Conservation (phyloP, 139 green algal species). For the Nannochloris sp. region DNA sequence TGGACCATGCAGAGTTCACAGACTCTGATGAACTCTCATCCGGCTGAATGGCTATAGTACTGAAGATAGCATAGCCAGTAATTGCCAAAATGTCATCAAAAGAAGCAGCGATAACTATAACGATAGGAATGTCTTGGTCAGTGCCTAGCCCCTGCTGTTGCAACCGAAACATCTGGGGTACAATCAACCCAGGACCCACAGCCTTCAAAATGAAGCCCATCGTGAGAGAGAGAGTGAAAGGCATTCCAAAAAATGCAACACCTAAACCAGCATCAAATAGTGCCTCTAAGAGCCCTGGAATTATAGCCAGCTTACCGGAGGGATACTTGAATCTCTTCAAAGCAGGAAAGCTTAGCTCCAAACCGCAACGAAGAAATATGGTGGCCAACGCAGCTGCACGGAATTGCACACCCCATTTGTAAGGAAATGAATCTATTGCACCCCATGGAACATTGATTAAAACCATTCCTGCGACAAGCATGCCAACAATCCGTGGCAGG, state of each 20-base stretch:
- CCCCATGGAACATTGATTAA: conserved; percentile 52
- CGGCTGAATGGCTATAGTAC: conserved; percentile 46
- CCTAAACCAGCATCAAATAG: conserved; percentile 51
- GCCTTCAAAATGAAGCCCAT: conserved; percentile 83
- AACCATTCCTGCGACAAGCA: conserved; percentile 56
- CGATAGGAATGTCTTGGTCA: conserved; percentile 66
- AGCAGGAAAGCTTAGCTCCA: conserved; percentile 64
- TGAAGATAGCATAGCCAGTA: conserved; percentile 72
- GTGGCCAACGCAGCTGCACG: conserved; percentile 56
- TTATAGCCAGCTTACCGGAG: conserved; percentile 20
- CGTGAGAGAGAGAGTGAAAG: conserved; percentile 44
- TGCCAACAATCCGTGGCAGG: conserved; percentile 57
- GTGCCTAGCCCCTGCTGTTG: conserved; percentile 58
- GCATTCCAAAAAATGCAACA: conserved; percentile 39
- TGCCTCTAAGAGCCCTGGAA: conserved; percentile 46
- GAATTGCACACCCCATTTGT: conserved; percentile 56
- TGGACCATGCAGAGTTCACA: conserved; percentile 16
- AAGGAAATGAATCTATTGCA: conserved; percentile 38
- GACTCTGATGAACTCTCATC: neutral
- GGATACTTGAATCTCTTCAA: conserved; percentile 27
- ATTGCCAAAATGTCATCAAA: conserved; percentile 85
- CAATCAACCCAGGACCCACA: conserved; percentile 71
- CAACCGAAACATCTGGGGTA: conserved; percentile 78
- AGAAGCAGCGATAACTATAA: conserved; percentile 69
- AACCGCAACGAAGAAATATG: conserved; percentile 73